Evolutionary conservation across 163 green algal species (phyloP).

Genomic region (Chlamydomonas reinhardtii): DNA sequence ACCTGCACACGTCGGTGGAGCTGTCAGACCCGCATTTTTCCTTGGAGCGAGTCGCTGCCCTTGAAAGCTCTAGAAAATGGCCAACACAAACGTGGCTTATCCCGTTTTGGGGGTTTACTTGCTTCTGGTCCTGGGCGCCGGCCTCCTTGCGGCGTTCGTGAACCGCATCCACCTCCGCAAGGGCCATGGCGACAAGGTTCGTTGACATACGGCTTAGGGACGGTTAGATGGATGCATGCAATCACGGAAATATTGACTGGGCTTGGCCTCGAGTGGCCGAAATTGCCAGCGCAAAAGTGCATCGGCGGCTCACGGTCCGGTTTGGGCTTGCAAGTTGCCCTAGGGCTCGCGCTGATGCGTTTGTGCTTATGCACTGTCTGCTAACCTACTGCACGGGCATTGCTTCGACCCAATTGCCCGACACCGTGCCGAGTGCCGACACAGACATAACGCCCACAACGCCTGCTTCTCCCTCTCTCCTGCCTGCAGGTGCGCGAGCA

Average conservation of each 20-base stretch:
- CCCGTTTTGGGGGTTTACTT: constrained; percentile 61
- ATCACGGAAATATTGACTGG: neutral
- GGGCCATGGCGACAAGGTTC: constrained; percentile 17
- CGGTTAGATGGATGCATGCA: neutral
- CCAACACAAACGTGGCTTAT: constrained; percentile 35
- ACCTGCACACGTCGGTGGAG: neutral
- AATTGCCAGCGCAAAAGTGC: neutral
- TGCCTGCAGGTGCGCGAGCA: constrained; percentile 58
- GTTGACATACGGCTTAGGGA: neutral
- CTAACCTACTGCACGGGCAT: no score
- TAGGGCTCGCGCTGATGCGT: neutral
- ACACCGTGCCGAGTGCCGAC: no score
- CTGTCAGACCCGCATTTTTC: neutral
- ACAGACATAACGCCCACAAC: no score
- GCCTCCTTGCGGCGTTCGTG: constrained; percentile 49
- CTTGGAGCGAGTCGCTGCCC: neutral
- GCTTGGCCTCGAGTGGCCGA: neutral
- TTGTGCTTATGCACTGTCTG: no score
- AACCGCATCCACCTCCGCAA: constrained; percentile 1
- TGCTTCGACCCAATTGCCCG: no score
- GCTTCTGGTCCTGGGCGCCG: constrained; percentile 40
- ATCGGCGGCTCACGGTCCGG: neutral
- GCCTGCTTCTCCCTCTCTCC: neutral
- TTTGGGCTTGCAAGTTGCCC: neutral
- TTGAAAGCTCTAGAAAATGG: neutral